phyloP scores from a whole-genome alignment of 371 early-diverging fungal species.

The Mucor circinelloides region DNA sequence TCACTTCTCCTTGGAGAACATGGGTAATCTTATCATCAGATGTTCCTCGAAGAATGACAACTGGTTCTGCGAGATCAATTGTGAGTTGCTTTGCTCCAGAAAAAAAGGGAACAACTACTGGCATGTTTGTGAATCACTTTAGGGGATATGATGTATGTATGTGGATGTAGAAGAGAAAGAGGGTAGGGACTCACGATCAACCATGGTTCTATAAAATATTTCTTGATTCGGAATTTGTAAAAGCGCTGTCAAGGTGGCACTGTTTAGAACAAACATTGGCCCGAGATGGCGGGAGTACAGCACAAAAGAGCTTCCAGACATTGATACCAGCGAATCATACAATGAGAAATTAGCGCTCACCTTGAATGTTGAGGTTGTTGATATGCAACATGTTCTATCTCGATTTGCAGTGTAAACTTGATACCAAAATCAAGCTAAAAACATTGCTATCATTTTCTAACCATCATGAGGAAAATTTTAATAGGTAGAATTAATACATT shows the following conservation, averaged over 20 bases:
- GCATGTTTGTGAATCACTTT: conserved; percentile 18
- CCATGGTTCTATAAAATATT: neutral
- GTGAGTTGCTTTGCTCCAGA: conserved; percentile 42
- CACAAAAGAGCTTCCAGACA: neutral
- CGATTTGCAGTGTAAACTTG: neutral
- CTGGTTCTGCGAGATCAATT: conserved; percentile 52
- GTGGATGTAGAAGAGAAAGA: neutral
- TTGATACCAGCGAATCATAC: neutral
- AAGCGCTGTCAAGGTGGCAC: no score
- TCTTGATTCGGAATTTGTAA: neutral
- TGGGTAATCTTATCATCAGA: conserved; percentile 36
- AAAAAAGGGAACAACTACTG: conserved; percentile 41
- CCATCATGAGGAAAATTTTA: conserved; percentile 1
- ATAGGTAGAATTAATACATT: neutral
- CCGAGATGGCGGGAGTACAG: conserved; percentile 2
- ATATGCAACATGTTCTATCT: neutral
- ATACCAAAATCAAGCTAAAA: neutral
- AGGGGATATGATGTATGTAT: neutral
- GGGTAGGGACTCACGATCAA: neutral
- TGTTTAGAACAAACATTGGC: neutral
- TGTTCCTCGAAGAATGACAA: conserved; percentile 42
- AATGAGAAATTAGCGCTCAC: neutral
- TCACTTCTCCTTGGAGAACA: conserved; percentile 47
- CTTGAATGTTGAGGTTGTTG: neutral
- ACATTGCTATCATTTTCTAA: conserved; percentile 23